These are phyloP conservation scores for Sarocladiaceae sp. DNA, from an alignment of 2,329 filamentous ascomycete species.

Conservation along the genomic window DNA sequence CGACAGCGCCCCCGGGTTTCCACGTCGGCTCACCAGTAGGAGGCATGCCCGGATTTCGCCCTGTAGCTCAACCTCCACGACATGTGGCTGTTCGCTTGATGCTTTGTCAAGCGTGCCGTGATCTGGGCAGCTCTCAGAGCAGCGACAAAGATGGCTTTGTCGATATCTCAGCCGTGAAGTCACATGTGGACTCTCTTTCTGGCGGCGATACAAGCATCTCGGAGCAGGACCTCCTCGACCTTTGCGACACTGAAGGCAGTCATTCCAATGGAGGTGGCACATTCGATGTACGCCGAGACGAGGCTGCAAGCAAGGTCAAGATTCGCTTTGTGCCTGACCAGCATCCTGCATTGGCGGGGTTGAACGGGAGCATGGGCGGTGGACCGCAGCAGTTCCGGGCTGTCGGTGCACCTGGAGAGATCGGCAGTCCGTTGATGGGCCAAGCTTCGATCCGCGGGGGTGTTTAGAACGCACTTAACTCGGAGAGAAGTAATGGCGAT, in stretches of 20 bases:
- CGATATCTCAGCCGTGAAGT: slow-evolving; percentile 62
- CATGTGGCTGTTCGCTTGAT: slow-evolving; percentile 67
- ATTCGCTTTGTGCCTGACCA: slow-evolving; percentile 55
- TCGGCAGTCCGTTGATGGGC: slow-evolving; percentile 60
- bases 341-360: slow-evolving; percentile 16
- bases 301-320: slow-evolving; percentile 29
- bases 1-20: slow-evolving; percentile 24
- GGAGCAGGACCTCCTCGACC: slow-evolving; percentile 69
- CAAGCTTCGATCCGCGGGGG: slow-evolving; percentile 30
- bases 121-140: slow-evolving; percentile 34
- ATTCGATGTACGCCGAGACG: slow-evolving; percentile 63
- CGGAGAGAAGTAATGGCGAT: background rate
- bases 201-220: slow-evolving; percentile 30
- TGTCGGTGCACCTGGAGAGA: slow-evolving; percentile 60
- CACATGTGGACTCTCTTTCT: slow-evolving; percentile 56
- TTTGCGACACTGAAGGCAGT: slow-evolving; percentile 90
- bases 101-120: slow-evolving; percentile 75
- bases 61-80: slow-evolving; percentile 51
- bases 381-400: slow-evolving; percentile 23
- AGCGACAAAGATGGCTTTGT: slow-evolving; percentile 61
- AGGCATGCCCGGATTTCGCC: slow-evolving; percentile 24
- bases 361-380: background rate
- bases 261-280: slow-evolving; percentile 83
- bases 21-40: slow-evolving; percentile 26
- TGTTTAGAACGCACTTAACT: background rate